Evolutionary conservation across 1,284 basidiomycete genomes (phyloP).

Genomic region (Coniophora puteana): DNA sequence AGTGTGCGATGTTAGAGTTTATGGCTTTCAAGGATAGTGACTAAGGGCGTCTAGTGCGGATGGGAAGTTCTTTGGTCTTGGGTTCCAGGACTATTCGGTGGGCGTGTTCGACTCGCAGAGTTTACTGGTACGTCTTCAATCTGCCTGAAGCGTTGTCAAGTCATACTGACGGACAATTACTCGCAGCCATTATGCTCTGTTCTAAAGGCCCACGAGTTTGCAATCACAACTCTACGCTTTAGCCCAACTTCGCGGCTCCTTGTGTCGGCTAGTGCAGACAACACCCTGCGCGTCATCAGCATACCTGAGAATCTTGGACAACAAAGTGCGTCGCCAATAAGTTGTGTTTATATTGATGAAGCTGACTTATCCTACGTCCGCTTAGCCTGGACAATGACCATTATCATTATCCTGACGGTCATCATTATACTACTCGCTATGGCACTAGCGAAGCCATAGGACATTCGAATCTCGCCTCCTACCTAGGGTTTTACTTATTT

Average conservation of each 20-base stretch:
- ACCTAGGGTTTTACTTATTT: too few species aligned
- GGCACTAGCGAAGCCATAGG: not conserved
- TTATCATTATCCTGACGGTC: slow-evolving; percentile 30
- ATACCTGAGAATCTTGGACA: slow-evolving; percentile 59
- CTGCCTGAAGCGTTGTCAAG: slow-evolving; percentile 2
- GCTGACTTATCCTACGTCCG: slow-evolving; percentile 9
- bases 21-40: slow-evolving; percentile 4
- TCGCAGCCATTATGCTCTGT: slow-evolving; percentile 81
- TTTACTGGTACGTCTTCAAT: slow-evolving; percentile 57
- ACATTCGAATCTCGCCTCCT: not conserved
- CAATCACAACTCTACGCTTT: slow-evolving; percentile 87
- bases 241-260: slow-evolving; percentile 80
- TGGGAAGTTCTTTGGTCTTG: slow-evolving; percentile 82
- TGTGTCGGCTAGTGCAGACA: slow-evolving; percentile 92
- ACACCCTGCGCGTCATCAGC: slow-evolving; percentile 78
- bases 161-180: not conserved
- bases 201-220: slow-evolving; percentile 93
- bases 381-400: slow-evolving; percentile 38
- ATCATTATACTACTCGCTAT: slow-evolving; percentile 16
- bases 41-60: slow-evolving; percentile 55
- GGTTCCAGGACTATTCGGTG: slow-evolving; percentile 85
- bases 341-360: not conserved
- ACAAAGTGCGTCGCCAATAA: slow-evolving; percentile 44
- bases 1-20: slow-evolving; percentile 8
- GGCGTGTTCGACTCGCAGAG: slow-evolving; percentile 82